Conservation (phyloP, 176 grass and related monocot genomes). For the Echinochloa phyllopogon region DNA sequence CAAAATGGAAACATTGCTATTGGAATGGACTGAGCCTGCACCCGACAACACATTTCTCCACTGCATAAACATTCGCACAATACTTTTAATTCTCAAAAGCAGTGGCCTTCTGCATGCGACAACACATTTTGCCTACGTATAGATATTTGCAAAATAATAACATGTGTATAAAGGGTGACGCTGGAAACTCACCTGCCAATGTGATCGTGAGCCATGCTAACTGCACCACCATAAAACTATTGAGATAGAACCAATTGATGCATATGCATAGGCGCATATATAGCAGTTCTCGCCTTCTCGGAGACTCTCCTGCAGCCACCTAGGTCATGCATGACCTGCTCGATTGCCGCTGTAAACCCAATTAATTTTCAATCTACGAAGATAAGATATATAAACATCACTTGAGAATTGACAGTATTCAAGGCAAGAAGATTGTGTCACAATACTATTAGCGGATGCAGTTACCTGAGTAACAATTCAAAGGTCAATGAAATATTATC, state of each 20-base stretch:
- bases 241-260: constrained; percentile 23
- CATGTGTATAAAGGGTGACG: constrained; percentile 37
- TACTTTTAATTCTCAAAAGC: background rate
- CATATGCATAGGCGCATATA: constrained; percentile 6
- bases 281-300: background rate
- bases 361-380: constrained; percentile 39
- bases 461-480: constrained; percentile 21
- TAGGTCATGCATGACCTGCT: constrained; percentile 33
- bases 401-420: background rate
- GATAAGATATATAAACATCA: constrained; percentile 31
- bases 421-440: constrained; percentile 1
- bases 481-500: background rate
- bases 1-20: constrained; percentile 36
- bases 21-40: constrained; percentile 18
- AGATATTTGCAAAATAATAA: constrained; percentile 25
- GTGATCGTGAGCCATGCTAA: constrained; percentile 35
- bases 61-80: constrained; percentile 32
- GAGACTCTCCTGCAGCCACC: constrained; percentile 10
- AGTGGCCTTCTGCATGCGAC: constrained; percentile 30
- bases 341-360: background rate
- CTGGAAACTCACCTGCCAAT: constrained; percentile 49
- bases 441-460: constrained; percentile 8
- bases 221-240: constrained; percentile 52
- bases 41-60: constrained; percentile 46
- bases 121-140: constrained; percentile 39